Evolutionary conservation across 352 stramenopile species (phyloP).

Genomic region (Blastocystis sp.): DNA sequence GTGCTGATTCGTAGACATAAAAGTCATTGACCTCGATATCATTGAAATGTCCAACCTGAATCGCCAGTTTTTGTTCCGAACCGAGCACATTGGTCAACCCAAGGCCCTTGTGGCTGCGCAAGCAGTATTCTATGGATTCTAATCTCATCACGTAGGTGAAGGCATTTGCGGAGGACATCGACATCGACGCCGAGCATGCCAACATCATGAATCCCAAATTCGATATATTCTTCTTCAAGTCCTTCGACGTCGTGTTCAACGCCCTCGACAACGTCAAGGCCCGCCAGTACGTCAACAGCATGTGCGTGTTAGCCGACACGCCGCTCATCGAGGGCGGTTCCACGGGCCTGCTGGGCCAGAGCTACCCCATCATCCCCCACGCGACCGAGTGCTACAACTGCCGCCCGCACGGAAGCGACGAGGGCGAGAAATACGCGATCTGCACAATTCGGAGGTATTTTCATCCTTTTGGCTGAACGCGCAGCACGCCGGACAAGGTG

Average conservation of each 20-base stretch:
- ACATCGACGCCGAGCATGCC: slow-evolving; percentile 89
- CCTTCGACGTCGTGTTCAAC: slow-evolving; percentile 96
- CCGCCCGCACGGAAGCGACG: slow-evolving; percentile 82
- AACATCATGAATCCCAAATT: slow-evolving; percentile 91
- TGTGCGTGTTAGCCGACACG: slow-evolving; percentile 85
- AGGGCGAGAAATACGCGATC: slow-evolving; percentile 96
- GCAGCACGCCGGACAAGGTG: slow-evolving; percentile 92
- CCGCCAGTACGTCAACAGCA: slow-evolving; percentile 94
- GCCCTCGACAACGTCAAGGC: slow-evolving; percentile 98
- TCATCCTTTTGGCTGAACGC: background rate
- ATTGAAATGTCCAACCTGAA: slow-evolving; percentile 99
- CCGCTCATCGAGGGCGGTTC: slow-evolving; percentile 94
- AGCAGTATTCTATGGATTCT: slow-evolving; percentile 69
- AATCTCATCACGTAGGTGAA: slow-evolving; percentile 72
- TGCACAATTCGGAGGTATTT: slow-evolving; percentile 90
- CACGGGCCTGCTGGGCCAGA: slow-evolving; percentile 93
- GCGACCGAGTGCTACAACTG: slow-evolving; percentile 99
- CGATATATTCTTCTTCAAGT: slow-evolving; percentile 81
- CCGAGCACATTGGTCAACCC: slow-evolving; percentile 90
- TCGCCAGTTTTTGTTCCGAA: slow-evolving; percentile 97
- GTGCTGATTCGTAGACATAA: slow-evolving; percentile 75
- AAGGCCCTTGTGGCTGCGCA: slow-evolving; percentile 84
- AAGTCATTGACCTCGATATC: slow-evolving; percentile 93
- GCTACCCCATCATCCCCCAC: slow-evolving; percentile 71
- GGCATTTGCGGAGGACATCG: slow-evolving; percentile 73